These are phyloP conservation scores for Aspergillus wentii DNA, from an alignment of 495 filamentous ascomycete species.

Conservation along the genomic window DNA sequence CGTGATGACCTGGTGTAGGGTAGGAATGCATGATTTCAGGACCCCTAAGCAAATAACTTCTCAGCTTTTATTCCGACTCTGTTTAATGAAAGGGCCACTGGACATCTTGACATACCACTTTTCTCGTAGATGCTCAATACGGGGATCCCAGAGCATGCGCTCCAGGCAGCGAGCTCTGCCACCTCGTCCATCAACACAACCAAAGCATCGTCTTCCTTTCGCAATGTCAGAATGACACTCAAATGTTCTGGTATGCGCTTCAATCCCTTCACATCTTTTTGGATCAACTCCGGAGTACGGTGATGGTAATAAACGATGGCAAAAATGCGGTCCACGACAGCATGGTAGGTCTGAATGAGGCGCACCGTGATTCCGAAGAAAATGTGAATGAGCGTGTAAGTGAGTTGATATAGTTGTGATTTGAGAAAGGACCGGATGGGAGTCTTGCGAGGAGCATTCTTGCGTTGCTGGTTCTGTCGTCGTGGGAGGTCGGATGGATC, in stretches of 20 bases:
- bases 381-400: slow-evolving; percentile 70
- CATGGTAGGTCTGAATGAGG: slow-evolving; percentile 71
- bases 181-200: slow-evolving; percentile 85
- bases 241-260: slow-evolving; percentile 74
- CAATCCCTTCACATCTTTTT: slow-evolving; percentile 74
- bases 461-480: slow-evolving; percentile 22
- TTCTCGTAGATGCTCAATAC: slow-evolving; percentile 86
- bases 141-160: slow-evolving; percentile 77
- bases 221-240: slow-evolving; percentile 76
- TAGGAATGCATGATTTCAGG: slow-evolving; percentile 77
- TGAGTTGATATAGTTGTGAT: slow-evolving; percentile 58
- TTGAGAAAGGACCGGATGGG: slow-evolving; percentile 65
- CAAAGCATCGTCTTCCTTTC: slow-evolving; percentile 66
- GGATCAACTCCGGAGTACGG: slow-evolving; percentile 84
- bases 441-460: slow-evolving; percentile 27
- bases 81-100: no score
- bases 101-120: slow-evolving; percentile 72
- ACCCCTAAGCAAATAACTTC: slow-evolving; percentile 49
- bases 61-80: no score
- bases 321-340: slow-evolving; percentile 65
- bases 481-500: slow-evolving; percentile 38
- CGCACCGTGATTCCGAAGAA: slow-evolving; percentile 85
- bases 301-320: slow-evolving; percentile 89
- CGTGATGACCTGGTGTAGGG: slow-evolving; percentile 66
- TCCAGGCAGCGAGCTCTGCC: slow-evolving; percentile 88